Conservation (phyloP, 306 rosid species). For the Cucumis melo region DNA sequence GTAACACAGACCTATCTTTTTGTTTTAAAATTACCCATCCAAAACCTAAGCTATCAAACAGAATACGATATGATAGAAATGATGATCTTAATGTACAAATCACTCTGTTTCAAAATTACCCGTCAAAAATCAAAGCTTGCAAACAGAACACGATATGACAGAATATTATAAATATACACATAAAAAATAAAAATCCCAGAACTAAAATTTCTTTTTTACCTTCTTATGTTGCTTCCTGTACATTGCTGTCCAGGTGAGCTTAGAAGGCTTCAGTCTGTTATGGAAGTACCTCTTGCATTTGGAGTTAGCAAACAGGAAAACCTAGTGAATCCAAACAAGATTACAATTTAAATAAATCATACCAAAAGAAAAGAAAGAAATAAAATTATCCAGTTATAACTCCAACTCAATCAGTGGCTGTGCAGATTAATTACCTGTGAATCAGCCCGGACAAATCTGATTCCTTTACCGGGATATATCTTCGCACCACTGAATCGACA, state of each 20-base stretch:
- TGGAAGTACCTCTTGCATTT: slow-evolving; percentile 55
- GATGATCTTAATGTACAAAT: too few species aligned
- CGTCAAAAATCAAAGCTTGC: background rate
- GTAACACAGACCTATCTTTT: background rate
- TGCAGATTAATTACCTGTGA: slow-evolving; percentile 29
- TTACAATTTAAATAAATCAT: background rate
- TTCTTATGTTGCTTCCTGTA: slow-evolving; percentile 62
- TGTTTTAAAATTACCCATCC: background rate
- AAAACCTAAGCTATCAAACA: background rate
- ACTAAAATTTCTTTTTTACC: slow-evolving; percentile 10
- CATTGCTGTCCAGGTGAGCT: slow-evolving; percentile 77
- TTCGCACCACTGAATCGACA: slow-evolving; percentile 56
- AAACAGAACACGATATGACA: background rate
- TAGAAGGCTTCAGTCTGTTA: slow-evolving; percentile 54
- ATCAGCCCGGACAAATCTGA: slow-evolving; percentile 42
- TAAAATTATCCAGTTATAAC: background rate
- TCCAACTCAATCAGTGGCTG: background rate
- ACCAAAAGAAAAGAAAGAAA: background rate
- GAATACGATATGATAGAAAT: background rate
- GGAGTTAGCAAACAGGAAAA: slow-evolving; percentile 50
- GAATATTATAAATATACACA: background rate
- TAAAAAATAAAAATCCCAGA: background rate
- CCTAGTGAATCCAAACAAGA: slow-evolving; percentile 14
- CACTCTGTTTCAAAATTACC: too few species aligned
- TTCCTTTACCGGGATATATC: slow-evolving; percentile 57